Evolutionary conservation across 306 rosid genomes (phyloP).

Genomic region (Fragaria iinumae): DNA sequence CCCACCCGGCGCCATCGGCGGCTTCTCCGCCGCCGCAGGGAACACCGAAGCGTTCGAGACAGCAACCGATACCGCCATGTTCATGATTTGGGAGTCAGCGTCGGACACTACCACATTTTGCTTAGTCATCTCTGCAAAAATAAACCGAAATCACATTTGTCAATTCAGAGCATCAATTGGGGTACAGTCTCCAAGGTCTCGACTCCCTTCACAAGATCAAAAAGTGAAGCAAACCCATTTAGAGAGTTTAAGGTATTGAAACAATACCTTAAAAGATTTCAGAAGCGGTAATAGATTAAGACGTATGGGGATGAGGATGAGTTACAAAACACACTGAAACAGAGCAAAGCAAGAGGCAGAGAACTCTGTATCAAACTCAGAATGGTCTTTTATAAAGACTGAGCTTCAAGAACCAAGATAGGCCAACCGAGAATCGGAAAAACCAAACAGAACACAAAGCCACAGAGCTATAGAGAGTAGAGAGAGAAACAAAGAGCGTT

Average conservation of each 20-base stretch:
- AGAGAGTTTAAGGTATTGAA: slow-evolving; percentile 1
- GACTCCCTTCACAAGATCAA: not conserved
- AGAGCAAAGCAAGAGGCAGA: slow-evolving; percentile 24
- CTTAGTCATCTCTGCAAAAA: slow-evolving; percentile 65
- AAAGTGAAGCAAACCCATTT: slow-evolving; percentile 4
- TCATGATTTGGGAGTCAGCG: slow-evolving; percentile 33
- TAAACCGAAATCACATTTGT: not conserved
- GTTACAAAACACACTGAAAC: not conserved
- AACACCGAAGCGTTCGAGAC: slow-evolving; percentile 39
- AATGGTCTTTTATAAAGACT: not conserved
- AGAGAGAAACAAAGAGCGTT: slow-evolving; percentile 13
- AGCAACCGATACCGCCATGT: slow-evolving; percentile 34
- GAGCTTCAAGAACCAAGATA: not conserved
- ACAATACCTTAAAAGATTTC: slow-evolving; percentile 13
- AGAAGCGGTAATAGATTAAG: not conserved
- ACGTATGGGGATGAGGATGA: not conserved
- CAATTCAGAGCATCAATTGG: slow-evolving; percentile 5
- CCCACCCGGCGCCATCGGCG: slow-evolving; percentile 47
- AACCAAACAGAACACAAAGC: slow-evolving; percentile 6
- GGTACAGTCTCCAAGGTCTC: not conserved
- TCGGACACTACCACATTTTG: slow-evolving; percentile 63
- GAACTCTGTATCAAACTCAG: slow-evolving; percentile 7
- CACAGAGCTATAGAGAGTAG: slow-evolving; percentile 3
- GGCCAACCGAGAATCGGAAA: not conserved
- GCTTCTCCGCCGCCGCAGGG: slow-evolving; percentile 48